Base-by-base conservation (phyloP, 2,329 filamentous ascomycete genomes). In the Phialophora tarda region DNA sequence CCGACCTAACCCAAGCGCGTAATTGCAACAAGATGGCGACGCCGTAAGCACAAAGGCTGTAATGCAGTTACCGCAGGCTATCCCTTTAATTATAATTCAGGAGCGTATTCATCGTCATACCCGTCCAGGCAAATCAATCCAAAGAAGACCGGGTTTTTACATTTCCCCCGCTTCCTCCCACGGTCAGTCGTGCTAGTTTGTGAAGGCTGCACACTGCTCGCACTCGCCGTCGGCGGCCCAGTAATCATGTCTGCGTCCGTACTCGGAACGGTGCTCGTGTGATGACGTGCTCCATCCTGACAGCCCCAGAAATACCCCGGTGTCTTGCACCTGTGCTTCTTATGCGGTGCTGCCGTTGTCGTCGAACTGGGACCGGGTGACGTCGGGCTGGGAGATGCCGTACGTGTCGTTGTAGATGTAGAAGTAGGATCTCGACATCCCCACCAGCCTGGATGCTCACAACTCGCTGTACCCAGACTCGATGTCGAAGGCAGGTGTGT, bases 261-360 rank as follows among this genome's bases (percentile, higher is more conserved):
- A 76, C 4, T 7, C 78, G 80, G 51, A 78, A 77, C 12, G 11
- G 66, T 61, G 21, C 44, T 61, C 10, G 23, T 51, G 24, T 28
- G 59, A 50, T 62, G 62, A 23, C 62, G 51, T 38, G 54, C 44
- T 17, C 61, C 63, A 73, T 84, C 79, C 69, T 79, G 75, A 71
- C 86, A 88, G 4, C 85, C 85, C 82, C 84, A 87, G 74, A 88
- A 85, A 54, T 79, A 75, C 3, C 86, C 85, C 0, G 85, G 86
- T 1, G 80, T 83, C 59, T 81, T 72, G 70, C 85, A 88, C 1
- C 66, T 74, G 47, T 61, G 59, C 59, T 61, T 61, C 48, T 41
- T 51, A 59, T 65, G 44, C 26, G 64, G 67, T 7, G 56, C 51
- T 17, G 59, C 53, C 17, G 62, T 73, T 54, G 48, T 62, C 41